Percentiles rank a stretch among this genome's conserved stretches.
These are phyloP conservation scores for Earliella scabrosa DNA, from an alignment of 1,284 basidiomycete genomes.

Conservation along the genomic window DNA sequence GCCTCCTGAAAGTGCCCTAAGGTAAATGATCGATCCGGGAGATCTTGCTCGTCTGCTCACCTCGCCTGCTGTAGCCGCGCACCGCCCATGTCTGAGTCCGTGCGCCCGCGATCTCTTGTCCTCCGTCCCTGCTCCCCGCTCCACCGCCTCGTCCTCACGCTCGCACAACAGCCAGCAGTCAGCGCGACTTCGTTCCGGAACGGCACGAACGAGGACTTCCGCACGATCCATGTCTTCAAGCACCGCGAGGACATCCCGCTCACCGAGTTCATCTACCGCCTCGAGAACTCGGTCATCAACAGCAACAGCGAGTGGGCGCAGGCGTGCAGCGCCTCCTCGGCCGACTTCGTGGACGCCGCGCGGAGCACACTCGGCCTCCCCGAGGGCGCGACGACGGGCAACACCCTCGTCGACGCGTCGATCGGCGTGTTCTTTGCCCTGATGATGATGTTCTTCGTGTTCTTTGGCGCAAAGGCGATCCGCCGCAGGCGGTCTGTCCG, in stretches of 20 bases:
- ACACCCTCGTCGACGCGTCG: conserved; percentile 47
- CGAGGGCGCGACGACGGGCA: conserved; percentile 30
- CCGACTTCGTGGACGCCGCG: conserved; percentile 29
- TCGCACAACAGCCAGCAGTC: no score
- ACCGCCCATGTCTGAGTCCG: no score
- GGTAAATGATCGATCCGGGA: no score
- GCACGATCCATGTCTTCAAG: conserved; percentile 69
- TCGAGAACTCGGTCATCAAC: conserved; percentile 71
- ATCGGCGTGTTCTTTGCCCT: conserved; percentile 46
- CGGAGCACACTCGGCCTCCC: conserved; percentile 37
- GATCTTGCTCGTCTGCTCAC: no score
- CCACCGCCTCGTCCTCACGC: no score
- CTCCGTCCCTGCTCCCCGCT: no score
- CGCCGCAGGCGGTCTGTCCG: conserved; percentile 47
- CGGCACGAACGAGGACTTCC: conserved; percentile 64
- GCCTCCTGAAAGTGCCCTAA: no score
- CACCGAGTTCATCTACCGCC: conserved; percentile 77
- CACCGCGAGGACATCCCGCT: conserved; percentile 74
- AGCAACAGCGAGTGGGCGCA: conserved; percentile 72
- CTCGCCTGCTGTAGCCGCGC: no score
- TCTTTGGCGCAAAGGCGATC: conserved; percentile 40
- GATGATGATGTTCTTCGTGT: conserved; percentile 47
- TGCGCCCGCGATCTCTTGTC: no score
- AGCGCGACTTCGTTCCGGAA: conserved; percentile 86
- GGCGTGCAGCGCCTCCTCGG: conserved; percentile 51